Evolutionary conservation across 139 green algal genomes (phyloP).

Genomic region (Eudorina sp.): DNA sequence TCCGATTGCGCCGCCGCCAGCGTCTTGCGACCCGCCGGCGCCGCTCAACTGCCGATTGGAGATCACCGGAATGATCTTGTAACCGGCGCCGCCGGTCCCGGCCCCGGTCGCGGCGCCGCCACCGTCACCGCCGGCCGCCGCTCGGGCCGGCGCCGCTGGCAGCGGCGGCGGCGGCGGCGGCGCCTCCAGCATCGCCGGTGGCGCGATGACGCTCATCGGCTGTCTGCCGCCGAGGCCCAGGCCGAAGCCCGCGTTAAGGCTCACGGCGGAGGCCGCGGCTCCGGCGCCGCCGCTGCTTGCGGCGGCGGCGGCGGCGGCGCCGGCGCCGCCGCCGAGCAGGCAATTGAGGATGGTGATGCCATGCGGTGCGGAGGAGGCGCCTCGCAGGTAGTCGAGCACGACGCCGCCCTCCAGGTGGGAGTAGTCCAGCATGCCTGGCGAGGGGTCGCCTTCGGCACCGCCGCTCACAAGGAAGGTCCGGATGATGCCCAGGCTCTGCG

Average conservation of each 20-base stretch:
- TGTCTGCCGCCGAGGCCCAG: not conserved
- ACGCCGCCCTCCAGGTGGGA: not conserved
- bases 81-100: not conserved
- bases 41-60: not conserved
- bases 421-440: constrained; percentile 28
- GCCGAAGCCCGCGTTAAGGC: not conserved
- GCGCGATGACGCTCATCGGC: not conserved
- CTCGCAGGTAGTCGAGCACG: not conserved
- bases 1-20: no score
- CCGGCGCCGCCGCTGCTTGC: not conserved
- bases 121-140: not conserved
- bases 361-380: not conserved
- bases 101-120: not conserved
- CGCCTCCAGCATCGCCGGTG: not conserved
- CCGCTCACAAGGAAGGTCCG: constrained; percentile 47
- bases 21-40: not conserved
- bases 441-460: not conserved
- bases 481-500: constrained; percentile 57
- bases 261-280: not conserved
- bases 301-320: not conserved
- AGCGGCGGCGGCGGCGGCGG: not conserved
- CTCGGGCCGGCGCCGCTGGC: not conserved
- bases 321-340: not conserved
- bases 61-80: constrained; percentile 41
- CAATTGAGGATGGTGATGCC: constrained; percentile 25